A percentile compares a stretch with the other conserved stretches of the same genome.
These are phyloP conservation scores for Zalaria sp. DNA, from an alignment of 2,329 filamentous ascomycete species.

Conservation along the genomic window DNA sequence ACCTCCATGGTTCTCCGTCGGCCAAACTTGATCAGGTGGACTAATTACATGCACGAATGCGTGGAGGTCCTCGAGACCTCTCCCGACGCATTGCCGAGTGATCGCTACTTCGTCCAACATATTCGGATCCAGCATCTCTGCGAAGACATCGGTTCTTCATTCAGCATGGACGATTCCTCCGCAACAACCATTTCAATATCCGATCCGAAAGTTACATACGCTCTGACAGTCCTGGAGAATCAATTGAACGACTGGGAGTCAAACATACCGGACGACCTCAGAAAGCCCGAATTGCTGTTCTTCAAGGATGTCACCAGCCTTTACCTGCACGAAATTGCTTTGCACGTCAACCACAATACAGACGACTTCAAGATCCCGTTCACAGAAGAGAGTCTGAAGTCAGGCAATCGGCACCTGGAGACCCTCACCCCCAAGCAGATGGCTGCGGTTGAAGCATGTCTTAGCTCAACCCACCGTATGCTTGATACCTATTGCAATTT, in stretches of 20 bases:
- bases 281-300: slow-evolving; percentile 23
- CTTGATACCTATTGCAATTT: slow-evolving; percentile 35
- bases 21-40: slow-evolving; percentile 45
- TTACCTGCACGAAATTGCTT: slow-evolving; percentile 36
- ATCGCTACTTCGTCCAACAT: slow-evolving; percentile 42
- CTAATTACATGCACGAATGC: slow-evolving; percentile 49
- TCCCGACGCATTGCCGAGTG: slow-evolving; percentile 41
- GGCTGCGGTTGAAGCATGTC: slow-evolving; percentile 31
- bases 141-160: slow-evolving; percentile 41
- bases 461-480: slow-evolving; percentile 31
- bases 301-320: slow-evolving; percentile 34
- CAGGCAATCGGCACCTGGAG: slow-evolving; percentile 23
- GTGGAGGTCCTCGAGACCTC: slow-evolving; percentile 42
- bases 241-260: slow-evolving; percentile 35
- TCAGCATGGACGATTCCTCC: slow-evolving; percentile 41
- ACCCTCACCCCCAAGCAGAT: slow-evolving; percentile 32
- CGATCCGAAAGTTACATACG: slow-evolving; percentile 40
- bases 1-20: slow-evolving; percentile 44
- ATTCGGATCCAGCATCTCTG: slow-evolving; percentile 44
- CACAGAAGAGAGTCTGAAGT: slow-evolving; percentile 25
- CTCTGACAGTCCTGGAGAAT: slow-evolving; percentile 39
- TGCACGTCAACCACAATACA: slow-evolving; percentile 30
- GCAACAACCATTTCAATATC: slow-evolving; percentile 36
- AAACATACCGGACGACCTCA: slow-evolving; percentile 24
- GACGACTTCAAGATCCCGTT: slow-evolving; percentile 31